phyloP scores from a whole-genome alignment of 2,329 filamentous ascomycete genomes.

The Penicillium glabrum region DNA sequence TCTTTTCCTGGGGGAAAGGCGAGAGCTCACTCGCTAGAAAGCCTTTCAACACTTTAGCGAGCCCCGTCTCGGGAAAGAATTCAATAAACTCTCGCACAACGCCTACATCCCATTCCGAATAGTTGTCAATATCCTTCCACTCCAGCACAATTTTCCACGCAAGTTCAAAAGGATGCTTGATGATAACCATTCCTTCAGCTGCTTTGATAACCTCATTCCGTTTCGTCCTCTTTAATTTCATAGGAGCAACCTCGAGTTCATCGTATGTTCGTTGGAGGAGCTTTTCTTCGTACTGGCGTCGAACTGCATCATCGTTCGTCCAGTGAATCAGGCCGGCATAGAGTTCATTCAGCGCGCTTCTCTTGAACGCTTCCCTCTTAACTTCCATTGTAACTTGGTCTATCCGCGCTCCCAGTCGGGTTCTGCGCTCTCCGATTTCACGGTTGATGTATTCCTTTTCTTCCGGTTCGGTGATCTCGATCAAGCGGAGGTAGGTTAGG shows the following conservation, averaged over 20 bases:
- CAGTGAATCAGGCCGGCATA: conserved; percentile 87
- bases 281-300: conserved; percentile 87
- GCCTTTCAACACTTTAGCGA: conserved; percentile 77
- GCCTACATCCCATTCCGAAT: conserved; percentile 74
- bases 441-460: conserved; percentile 89
- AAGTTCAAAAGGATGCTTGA: conserved; percentile 83
- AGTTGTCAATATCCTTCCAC: conserved; percentile 76
- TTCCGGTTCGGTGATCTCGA: conserved; percentile 78
- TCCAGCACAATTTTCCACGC: conserved; percentile 92
- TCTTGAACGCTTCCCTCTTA: conserved; percentile 75
- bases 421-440: conserved; percentile 84
- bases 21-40: conserved; percentile 83
- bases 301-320: conserved; percentile 80
- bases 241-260: conserved; percentile 66
- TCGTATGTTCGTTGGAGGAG: conserved; percentile 80
- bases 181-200: conserved; percentile 91
- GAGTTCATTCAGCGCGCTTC: conserved; percentile 74
- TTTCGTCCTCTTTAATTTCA: conserved; percentile 68
- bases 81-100: conserved; percentile 77
- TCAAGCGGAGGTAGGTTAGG: conserved; percentile 77
- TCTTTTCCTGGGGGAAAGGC: conserved; percentile 67
- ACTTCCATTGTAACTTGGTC: conserved; percentile 83
- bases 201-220: conserved; percentile 71
- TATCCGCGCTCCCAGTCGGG: conserved; percentile 79
- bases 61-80: conserved; percentile 80